A percentile compares a stretch with the other conserved stretches of the same genome.
Conservation (phyloP, 371 early-diverging fungal genomes). For the Lichtheimia corymbifera region DNA sequence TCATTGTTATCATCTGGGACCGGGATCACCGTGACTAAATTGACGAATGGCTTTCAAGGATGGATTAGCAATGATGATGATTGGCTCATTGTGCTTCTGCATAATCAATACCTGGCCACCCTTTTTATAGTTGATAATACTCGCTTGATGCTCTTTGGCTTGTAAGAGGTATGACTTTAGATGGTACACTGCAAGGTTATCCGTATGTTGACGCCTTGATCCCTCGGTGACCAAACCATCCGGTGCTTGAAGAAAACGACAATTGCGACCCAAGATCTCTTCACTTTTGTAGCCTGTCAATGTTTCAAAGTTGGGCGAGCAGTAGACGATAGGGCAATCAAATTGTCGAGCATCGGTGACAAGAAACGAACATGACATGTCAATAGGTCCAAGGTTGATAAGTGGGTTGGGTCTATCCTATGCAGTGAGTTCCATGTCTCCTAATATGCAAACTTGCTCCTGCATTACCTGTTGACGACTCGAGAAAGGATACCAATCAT, state of each 20-base stretch:
- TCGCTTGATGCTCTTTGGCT: constrained; percentile 65
- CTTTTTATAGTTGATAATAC: constrained; percentile 69
- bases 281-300: constrained; percentile 63
- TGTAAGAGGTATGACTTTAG: constrained; percentile 53
- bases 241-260: constrained; percentile 70
- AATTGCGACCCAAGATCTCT: constrained; percentile 68
- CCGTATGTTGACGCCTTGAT: constrained; percentile 58
- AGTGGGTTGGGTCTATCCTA: constrained; percentile 55
- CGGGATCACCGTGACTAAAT: constrained; percentile 72
- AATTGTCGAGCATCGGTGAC: constrained; percentile 56
- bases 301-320: constrained; percentile 64
- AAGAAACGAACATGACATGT: constrained; percentile 65
- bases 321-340: constrained; percentile 64
- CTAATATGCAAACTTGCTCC: neutral
- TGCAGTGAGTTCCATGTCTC: neutral
- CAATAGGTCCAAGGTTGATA: constrained; percentile 69
- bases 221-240: constrained; percentile 57
- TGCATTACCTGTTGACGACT: constrained; percentile 28
- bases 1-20: constrained; percentile 47
- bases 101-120: constrained; percentile 52
- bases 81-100: neutral
- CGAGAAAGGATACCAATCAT: constrained; percentile 57
- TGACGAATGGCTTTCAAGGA: constrained; percentile 62
- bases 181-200: constrained; percentile 59
- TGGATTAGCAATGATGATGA: too few relatives aligned